Base-by-base conservation (phyloP, 495 filamentous ascomycete genomes). In the Xylaria palmicola region DNA sequence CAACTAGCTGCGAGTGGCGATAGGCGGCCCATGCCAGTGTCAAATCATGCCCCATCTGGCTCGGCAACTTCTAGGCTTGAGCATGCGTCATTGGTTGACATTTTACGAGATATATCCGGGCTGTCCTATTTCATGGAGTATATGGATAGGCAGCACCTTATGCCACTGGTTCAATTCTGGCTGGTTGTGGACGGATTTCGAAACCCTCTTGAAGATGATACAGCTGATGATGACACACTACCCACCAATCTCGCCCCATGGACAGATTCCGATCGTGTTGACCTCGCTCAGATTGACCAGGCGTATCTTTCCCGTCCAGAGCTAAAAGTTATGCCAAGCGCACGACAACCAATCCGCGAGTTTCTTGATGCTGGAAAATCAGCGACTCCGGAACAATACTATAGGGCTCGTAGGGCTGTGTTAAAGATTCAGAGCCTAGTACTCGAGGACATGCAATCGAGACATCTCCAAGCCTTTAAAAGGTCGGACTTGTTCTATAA, bases 71-170 rank as follows among this genome's bases (percentile, higher is more conserved):
- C 91, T 15, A 79, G 80, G 40, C 68, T 88, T 22, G 86, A 90
- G 59, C 88, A 88, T 64, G 85, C 87, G 8, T 86, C 90, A 0
- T 79, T 98, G 4, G 83, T 84, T 30, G 91, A 98, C 26, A 76
- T 98, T 20, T 81, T 99, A 58, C 88, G 92, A 62, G 90, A 94
- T 72, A 85, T 93, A 8, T 87, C 93, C 1, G 93, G 92, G 6
- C 79, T 98, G 15, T 97, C 93, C 10, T 99, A 96, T 70, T 97
- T 98, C 71, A 99, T 98, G 95, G 95, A 99, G 68, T 97, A 92
- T 71, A 97, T 98, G 95, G 95, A 99, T 72, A 89, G 93, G 27
- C 88, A 90, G 68, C 79, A 84, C 29, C 81, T 95, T 6, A 92
- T 97, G 86, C 82, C 88, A 13, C 75, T 97, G 39, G 94, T 99